Base-by-base conservation (phyloP, 108 stramenopile genomes). In the Stephanodiscus triporus region DNA sequence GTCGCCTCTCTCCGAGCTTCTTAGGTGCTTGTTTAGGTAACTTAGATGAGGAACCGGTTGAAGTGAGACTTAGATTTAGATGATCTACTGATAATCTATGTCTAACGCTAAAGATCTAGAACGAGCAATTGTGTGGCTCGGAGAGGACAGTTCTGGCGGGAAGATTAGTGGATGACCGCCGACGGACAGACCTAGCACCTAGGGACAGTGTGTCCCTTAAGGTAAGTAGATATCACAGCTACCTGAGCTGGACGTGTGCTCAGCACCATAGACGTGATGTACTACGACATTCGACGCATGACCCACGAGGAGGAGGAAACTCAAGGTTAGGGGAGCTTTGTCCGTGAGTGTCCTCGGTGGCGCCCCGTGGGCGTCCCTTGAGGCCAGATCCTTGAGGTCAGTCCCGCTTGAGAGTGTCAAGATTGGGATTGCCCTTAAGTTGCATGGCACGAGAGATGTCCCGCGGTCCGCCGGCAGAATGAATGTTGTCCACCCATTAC, bases 191-290 rank as follows among this genome's bases (percentile, higher is more conserved):
- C n/a, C n/a, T n/a, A n/a, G n/a, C n/a, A n/a, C n/a, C n/a, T n/a
- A n/a, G n/a, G n/a, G n/a, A n/a, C n/a, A n/a, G n/a, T n/a, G n/a
- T n/a, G n/a, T n/a, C n/a, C n/a, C n/a, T n/a, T n/a, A n/a, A n/a
- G n/a, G n/a, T n/a, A n/a, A n/a, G n/a, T n/a, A n/a, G n/a, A n/a
- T n/a, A n/a, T n/a, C n/a, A n/a, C n/a, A n/a, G n/a, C n/a, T n/a
- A n/a, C n/a, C 84, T 30, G 91, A 91, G 66, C 62, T 88, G 19
- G 75, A 87, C 58, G 76, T 91, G n/a, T 90, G 87, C 45, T 68
- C 63, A 85, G 76, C 53, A 89, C 88, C 13, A 78, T 87, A 4
- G 77, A 81, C 45, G 86, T 90, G 17, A 85, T 88, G 81, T 68
- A 83, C 27, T 49, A 86, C 50, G 91, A 95, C 67, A 67, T 86